Conservation (phyloP, 2,329 filamentous ascomycete genomes). For the Blumeria graminis region DNA sequence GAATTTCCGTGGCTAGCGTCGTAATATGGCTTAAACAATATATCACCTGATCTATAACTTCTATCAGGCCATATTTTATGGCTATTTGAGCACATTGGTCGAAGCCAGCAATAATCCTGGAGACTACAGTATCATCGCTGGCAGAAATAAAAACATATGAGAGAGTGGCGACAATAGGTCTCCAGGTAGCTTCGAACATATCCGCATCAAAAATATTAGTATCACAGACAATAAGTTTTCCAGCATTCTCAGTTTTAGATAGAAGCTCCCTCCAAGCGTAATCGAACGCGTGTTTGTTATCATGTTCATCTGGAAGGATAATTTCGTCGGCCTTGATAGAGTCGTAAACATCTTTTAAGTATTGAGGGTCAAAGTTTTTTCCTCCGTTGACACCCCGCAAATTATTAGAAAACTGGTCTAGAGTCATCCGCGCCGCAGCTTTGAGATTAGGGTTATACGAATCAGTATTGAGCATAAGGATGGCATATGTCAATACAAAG, state of each 20-base stretch:
- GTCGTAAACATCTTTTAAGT: slow-evolving; percentile 67
- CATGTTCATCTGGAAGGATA: slow-evolving; percentile 88
- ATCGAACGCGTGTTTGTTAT: slow-evolving; percentile 89
- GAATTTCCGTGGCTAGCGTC: slow-evolving; percentile 50
- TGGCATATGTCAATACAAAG: slow-evolving; percentile 80
- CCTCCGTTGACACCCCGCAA: slow-evolving; percentile 74
- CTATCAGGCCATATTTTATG: slow-evolving; percentile 55
- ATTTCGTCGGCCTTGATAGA: slow-evolving; percentile 88
- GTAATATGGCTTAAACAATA: slow-evolving; percentile 79
- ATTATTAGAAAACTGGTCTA: slow-evolving; percentile 64
- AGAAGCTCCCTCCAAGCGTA: slow-evolving; percentile 93
- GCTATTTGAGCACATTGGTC: slow-evolving; percentile 91
- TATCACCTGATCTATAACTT: slow-evolving; percentile 81
- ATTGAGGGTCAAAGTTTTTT: slow-evolving; percentile 62
- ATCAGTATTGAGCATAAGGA: slow-evolving; percentile 94
- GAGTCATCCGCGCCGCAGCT: slow-evolving; percentile 56
- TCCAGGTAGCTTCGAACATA: slow-evolving; percentile 95
- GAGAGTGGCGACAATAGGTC: slow-evolving; percentile 75
- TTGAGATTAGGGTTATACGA: slow-evolving; percentile 86
- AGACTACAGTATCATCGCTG: slow-evolving; percentile 87
- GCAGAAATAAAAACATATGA: slow-evolving; percentile 99
- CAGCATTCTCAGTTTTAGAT: slow-evolving; percentile 55
- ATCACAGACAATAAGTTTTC: slow-evolving; percentile 52
- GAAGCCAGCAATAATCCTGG: slow-evolving; percentile 78
- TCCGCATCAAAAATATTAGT: slow-evolving; percentile 93